phyloP scores from a whole-genome alignment of 73 alveolate species.

The Durusdinium trenchii region DNA sequence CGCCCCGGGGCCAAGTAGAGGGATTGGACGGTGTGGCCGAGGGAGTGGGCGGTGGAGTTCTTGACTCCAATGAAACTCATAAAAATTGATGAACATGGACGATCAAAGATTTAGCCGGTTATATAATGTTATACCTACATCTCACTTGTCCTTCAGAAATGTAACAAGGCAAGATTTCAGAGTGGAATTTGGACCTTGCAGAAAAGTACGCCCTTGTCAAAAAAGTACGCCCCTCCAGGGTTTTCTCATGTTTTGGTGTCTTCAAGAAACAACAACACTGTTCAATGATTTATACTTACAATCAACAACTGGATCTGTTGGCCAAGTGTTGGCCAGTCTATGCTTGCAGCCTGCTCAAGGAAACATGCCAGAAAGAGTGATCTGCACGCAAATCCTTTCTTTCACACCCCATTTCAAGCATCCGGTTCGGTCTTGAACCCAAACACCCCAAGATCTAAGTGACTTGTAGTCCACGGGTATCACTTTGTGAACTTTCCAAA shows the following conservation, averaged over 20 bases:
- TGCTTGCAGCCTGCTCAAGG: background rate
- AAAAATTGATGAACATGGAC: no score
- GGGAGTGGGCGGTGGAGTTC: no score
- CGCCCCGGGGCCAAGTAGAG: no score
- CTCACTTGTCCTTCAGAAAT: background rate
- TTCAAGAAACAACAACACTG: background rate
- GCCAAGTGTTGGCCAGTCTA: background rate
- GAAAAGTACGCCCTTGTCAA: background rate
- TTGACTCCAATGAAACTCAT: no score
- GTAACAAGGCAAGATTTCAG: background rate
- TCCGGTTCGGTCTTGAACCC: background rate
- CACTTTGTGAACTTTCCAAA: background rate
- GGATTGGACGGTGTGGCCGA: no score
- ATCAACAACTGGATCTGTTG: background rate
- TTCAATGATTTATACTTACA: no score
- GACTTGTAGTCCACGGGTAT: background rate
- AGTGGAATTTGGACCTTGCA: background rate
- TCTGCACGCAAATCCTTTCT: background rate
- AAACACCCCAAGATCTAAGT: no score
- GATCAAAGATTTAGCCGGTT: no score
- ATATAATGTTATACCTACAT: background rate
- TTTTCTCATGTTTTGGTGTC: background rate
- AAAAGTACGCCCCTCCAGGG: slow-evolving; percentile 19
- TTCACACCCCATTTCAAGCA: background rate
- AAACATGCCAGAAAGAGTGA: background rate